Evolutionary conservation across 2,329 filamentous ascomycete species (phyloP).

Genomic region (Orbilia javanica): DNA sequence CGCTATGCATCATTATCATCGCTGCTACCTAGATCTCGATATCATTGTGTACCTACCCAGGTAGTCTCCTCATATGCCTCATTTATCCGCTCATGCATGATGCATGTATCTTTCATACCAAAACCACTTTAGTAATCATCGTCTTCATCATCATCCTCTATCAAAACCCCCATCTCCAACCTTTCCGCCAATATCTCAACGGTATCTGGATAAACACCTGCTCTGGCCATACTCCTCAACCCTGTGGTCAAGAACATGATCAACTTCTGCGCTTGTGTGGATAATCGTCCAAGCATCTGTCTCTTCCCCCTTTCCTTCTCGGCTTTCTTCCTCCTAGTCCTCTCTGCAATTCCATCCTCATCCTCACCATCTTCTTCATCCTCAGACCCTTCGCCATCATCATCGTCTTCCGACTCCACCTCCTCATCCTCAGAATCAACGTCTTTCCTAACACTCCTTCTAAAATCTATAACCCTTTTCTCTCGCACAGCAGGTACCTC

Average conservation of each 20-base stretch:
- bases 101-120: background rate
- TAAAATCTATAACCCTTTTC: conserved; percentile 17
- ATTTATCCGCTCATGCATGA: background rate
- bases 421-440: conserved; percentile 38
- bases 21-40: background rate
- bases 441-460: conserved; percentile 1
- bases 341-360: conserved; percentile 13
- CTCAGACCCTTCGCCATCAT: conserved; percentile 21
- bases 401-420: conserved; percentile 9
- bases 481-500: conserved; percentile 16
- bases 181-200: conserved; percentile 55
- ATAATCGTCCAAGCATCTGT: conserved; percentile 24
- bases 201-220: conserved; percentile 51
- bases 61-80: background rate
- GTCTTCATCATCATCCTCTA: conserved; percentile 19
- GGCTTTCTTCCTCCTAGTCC: background rate
- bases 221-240: conserved; percentile 52
- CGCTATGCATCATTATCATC: background rate
- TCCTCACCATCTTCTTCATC: conserved; percentile 11
- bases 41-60: too few relatives aligned
- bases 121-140: background rate
- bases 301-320: conserved; percentile 27
- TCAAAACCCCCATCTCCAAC: conserved; percentile 51
- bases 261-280: conserved; percentile 44
- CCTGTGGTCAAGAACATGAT: conserved; percentile 54